phyloP scores from a whole-genome alignment of 129 eudicot genomes.

The Helichrysum umbraculigerum region DNA sequence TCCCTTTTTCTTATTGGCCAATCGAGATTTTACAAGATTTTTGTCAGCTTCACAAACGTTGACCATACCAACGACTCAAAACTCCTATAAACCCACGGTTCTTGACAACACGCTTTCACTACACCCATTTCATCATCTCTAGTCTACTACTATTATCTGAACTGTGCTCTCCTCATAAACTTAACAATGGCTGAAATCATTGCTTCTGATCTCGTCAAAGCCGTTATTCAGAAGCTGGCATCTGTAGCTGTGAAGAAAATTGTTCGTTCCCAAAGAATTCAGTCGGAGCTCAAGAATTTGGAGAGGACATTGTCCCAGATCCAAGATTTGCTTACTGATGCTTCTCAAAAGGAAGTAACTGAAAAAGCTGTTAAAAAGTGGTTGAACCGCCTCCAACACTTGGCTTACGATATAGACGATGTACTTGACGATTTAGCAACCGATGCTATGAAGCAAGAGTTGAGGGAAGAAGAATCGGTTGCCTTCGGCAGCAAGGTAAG shows the following conservation, averaged over 20 bases:
- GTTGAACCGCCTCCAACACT: constrained; percentile 5
- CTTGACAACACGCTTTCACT: too few species aligned
- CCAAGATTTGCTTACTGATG: background rate
- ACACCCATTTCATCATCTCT: too few species aligned
- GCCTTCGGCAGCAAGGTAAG: too few species aligned
- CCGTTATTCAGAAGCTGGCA: background rate
- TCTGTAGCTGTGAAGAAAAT: background rate
- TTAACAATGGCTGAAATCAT: constrained; percentile 2
- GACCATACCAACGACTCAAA: too few species aligned
- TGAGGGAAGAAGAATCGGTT: too few species aligned
- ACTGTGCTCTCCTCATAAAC: too few species aligned
- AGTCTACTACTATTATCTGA: too few species aligned
- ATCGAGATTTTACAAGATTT: too few species aligned
- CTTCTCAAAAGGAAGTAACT: constrained; percentile 6
- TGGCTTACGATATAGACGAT: constrained; percentile 16
- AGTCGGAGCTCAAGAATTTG: constrained; percentile 3
- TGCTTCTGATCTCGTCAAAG: background rate
- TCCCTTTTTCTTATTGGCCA: too few species aligned
- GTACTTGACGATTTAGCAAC: background rate
- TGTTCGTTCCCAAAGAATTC: background rate
- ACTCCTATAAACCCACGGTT: too few species aligned
- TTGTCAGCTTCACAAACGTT: too few species aligned
- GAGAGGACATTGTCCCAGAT: background rate
- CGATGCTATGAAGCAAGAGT: background rate
- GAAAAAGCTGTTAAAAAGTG: background rate